Conservation (phyloP, 2,329 filamentous ascomycete species). For the Epichloe amarillans region DNA sequence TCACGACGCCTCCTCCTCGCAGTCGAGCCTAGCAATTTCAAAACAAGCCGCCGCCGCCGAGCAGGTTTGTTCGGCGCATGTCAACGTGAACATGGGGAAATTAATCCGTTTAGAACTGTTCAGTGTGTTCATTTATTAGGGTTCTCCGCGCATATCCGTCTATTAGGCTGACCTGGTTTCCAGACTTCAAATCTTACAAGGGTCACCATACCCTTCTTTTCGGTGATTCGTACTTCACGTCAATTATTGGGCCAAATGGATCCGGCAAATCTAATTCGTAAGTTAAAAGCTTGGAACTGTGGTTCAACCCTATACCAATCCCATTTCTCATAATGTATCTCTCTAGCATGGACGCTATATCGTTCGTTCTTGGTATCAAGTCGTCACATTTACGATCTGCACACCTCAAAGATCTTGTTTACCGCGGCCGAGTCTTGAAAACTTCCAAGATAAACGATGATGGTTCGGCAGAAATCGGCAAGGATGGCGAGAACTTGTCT, state of each 20-base stretch:
- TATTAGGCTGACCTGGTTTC: conserved; percentile 5
- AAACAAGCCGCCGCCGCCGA: not conserved
- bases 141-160: not conserved
- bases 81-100: conserved; percentile 66
- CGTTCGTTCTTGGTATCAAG: conserved; percentile 96
- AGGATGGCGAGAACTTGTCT: conserved; percentile 47
- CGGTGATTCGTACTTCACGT: conserved; percentile 97
- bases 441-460: conserved; percentile 88
- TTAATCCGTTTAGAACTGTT: conserved; percentile 88
- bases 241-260: conserved; percentile 98
- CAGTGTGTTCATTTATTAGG: conserved; percentile 42
- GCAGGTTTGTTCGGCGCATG: not conserved
- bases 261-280: conserved; percentile 98
- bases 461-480: conserved; percentile 56
- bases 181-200: conserved; percentile 99
- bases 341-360: conserved; percentile 91
- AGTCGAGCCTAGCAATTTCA: not conserved
- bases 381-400: conserved; percentile 94
- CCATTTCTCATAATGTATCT: not conserved
- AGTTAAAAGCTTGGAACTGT: conserved; percentile 19
- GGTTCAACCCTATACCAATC: not conserved
- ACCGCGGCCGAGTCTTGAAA: conserved; percentile 85
- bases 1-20: not conserved
- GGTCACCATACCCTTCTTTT: conserved; percentile 90
- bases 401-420: conserved; percentile 87